Conservation (phyloP, 2,329 filamentous ascomycete genomes). For the Alternaria gaisen region DNA sequence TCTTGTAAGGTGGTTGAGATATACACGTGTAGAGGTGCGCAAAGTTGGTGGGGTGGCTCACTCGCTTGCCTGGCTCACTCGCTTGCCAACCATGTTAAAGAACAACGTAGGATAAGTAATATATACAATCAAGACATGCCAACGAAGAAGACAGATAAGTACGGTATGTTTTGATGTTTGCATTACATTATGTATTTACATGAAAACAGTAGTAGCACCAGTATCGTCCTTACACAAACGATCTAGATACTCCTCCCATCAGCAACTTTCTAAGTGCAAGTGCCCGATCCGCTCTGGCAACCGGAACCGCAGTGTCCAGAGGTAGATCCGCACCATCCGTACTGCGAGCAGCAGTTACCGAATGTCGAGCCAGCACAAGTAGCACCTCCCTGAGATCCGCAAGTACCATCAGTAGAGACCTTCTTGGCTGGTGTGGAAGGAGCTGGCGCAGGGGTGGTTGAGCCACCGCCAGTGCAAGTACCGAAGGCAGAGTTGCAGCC, state of each 20-base stretch:
- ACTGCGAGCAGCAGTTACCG: constrained; percentile 24
- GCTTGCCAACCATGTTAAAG: too few relatives aligned
- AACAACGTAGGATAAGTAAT: neutral
- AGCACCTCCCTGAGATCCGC: constrained; percentile 15
- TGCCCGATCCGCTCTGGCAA: constrained; percentile 23
- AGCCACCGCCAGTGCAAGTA: constrained; percentile 22
- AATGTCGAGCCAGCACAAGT: constrained; percentile 22
- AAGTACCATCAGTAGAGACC: constrained; percentile 22
- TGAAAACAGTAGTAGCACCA: neutral
- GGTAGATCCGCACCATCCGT: constrained; percentile 24
- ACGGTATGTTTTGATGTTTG: neutral
- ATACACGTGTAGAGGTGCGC: too few relatives aligned
- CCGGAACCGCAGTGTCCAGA: constrained; percentile 18
- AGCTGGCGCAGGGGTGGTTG: neutral
- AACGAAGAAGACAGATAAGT: neutral
- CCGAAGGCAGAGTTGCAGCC: constrained; percentile 48
- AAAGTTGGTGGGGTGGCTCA: too few relatives aligned
- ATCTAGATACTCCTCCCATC: neutral
- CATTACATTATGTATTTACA: neutral
- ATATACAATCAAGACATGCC: neutral
- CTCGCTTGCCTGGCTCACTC: too few relatives aligned
- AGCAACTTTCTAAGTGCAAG: constrained; percentile 28
- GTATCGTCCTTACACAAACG: neutral
- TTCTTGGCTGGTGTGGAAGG: neutral
- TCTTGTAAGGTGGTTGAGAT: too few relatives aligned